Evolutionary conservation across 495 filamentous ascomycete genomes (phyloP), one percentile per base, ranked within the genome.

Genomic region (Delitschia confertaspora): DNA sequence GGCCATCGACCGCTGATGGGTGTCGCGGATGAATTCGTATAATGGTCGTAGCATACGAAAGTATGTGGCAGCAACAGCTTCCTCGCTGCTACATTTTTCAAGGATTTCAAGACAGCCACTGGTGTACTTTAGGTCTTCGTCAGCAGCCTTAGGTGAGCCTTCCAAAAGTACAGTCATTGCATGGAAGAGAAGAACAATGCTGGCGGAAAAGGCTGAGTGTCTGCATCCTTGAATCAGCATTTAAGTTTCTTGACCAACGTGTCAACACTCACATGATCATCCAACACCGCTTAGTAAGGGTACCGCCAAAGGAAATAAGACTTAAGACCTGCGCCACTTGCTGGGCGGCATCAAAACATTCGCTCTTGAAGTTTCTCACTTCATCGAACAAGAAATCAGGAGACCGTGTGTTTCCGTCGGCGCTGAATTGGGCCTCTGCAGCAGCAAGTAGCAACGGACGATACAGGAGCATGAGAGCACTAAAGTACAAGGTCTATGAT

Each of bases 231-330:
- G 14, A 5, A 30, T 1, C 14, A 17, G 11, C 33, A 4, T 5
- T 21, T 22, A 25, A 20, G 29, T 17, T 7, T 24, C 16, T 6
- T 21, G 26, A 7, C n/a, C n/a, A n/a, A n/a, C n/a, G n/a, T 38
- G 11, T 6, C 18, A 33, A 6, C n/a, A 49, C 53, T 41, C 18
- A 52, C 53, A 57, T 57, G 1, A 53, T 52, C 3, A 57, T 10
- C 53, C 53, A 57, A 17, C 53, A 57, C n/a, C 53, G 43, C 38
- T 38, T 52, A 4, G 48, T 52, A 26, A 53, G 16, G 6, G 49
- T 49, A 24, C 53, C 48, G 29, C 49, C 53, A 22, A 53, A 45
- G 5, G 38, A 31, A 8, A 57, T 42, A 6, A 52, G 38, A 10
- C 44, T 11, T 24, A 57, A 18, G 22, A 57, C 46, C 10, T 40